Percentiles rank a stretch among this genome's conserved stretches.
Evolutionary conservation across 805 yeast genomes (phyloP).

Genomic region (Candida silvicultrix): DNA sequence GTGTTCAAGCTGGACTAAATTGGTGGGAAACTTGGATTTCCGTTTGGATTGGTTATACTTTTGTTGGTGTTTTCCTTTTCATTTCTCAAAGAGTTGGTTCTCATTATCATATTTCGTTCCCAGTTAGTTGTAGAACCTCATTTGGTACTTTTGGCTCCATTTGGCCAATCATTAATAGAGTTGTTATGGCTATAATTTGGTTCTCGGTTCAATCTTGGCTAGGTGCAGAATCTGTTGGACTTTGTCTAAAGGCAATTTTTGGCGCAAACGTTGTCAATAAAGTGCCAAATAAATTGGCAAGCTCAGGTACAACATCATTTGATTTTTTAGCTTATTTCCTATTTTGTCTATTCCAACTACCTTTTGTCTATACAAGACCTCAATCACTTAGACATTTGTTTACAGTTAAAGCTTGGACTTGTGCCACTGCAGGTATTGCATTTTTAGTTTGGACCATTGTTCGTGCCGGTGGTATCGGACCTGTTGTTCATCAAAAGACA

Average conservation of each 20-base stretch:
- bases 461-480: constrained; percentile 76
- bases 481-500: constrained; percentile 52
- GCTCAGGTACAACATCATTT: constrained; percentile 62
- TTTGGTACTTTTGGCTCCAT: constrained; percentile 84
- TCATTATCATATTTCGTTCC: constrained; percentile 77
- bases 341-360: constrained; percentile 76
- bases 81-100: constrained; percentile 76
- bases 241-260: constrained; percentile 74
- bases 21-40: constrained; percentile 94
- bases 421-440: constrained; percentile 79
- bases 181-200: constrained; percentile 85
- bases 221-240: constrained; percentile 75
- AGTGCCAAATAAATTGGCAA: constrained; percentile 56
- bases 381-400: constrained; percentile 79
- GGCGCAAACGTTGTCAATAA: constrained; percentile 55
- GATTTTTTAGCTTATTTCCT: constrained; percentile 71
- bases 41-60: constrained; percentile 77
- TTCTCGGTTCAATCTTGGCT: constrained; percentile 81
- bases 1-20: constrained; percentile 66
- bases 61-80: constrained; percentile 65
- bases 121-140: constrained; percentile 72
- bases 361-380: constrained; percentile 77
- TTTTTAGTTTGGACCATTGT: constrained; percentile 80
- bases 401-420: constrained; percentile 70
- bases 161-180: constrained; percentile 87